Evolutionary conservation across 2,329 filamentous ascomycete genomes (phyloP), one percentile per base, ranked within the genome.

Genomic region (Eutypa lata): DNA sequence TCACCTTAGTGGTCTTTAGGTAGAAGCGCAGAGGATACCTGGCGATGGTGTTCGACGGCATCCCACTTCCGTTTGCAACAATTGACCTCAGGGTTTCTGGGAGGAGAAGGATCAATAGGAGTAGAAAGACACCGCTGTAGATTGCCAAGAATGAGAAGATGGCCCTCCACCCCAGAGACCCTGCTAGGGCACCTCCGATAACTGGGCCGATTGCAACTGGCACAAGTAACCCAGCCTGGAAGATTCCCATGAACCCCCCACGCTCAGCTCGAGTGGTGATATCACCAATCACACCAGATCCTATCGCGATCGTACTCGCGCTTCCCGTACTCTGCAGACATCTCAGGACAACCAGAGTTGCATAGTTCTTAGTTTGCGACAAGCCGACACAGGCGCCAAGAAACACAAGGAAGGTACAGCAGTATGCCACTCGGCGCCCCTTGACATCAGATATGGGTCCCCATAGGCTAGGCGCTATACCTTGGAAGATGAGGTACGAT

Each of bases 91-190:
- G 65, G 2, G 74, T 77, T 52, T 77, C 73, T 0, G 79, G 81
- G 7, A 82, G 68, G 3, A 78, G 66, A 1, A 76, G 19, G 2
- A 74, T 47, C 3, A 79, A 61, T 0, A 74, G 55, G 0, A 76
- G 37, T 13, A 77, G 60, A 46, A 75, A 73, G 0, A 65, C 67
- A 1, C 60, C 68, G 40, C 62, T 59, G 53, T 67, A 65, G 14
- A 82, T 78, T 1, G 75, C 65, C 22, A 84, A 61, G 49, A 82
- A 79, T 76, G 77, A 82, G 57, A 84, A 84, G 28, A 82, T 74
- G 16, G 72, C 70, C 47, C 74, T 67, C 80, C 81, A 84, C 3
- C 78, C 79, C 0, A 80, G 63, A 48, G 73, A 76, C 43, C 77
- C 72, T 5, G 71, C 70, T 3, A 84, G 62, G 2, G 80, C 59